Evolutionary conservation across 2,329 filamentous ascomycete genomes (phyloP).

Genomic region (Sclerotiophoma versabilis): DNA sequence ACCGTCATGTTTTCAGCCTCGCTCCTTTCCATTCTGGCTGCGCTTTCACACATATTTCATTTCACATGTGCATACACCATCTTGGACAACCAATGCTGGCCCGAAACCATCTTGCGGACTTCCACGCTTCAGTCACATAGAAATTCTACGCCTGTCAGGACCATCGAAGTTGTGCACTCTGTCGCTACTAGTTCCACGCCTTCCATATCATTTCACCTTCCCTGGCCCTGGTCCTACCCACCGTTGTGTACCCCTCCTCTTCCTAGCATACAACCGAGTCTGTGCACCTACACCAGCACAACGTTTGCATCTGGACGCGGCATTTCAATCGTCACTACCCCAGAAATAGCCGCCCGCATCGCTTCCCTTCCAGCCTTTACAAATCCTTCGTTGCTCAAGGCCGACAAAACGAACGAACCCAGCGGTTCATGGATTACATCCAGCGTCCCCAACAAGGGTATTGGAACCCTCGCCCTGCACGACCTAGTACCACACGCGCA

Average conservation of each 20-base stretch:
- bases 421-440: slow-evolving; percentile 29
- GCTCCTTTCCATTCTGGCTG: neutral
- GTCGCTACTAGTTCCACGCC: neutral
- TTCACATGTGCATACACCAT: neutral
- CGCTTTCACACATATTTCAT: neutral
- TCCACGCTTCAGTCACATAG: slow-evolving; percentile 3
- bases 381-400: slow-evolving; percentile 13
- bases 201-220: slow-evolving; percentile 2
- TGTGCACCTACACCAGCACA: slow-evolving; percentile 42
- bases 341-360: slow-evolving; percentile 31
- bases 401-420: slow-evolving; percentile 27
- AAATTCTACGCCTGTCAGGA: slow-evolving; percentile 14
- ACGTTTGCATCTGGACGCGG: slow-evolving; percentile 40
- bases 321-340: slow-evolving; percentile 47
- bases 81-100: slow-evolving; percentile 36
- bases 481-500: slow-evolving; percentile 30
- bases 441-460: slow-evolving; percentile 38
- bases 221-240: slow-evolving; percentile 34
- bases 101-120: slow-evolving; percentile 17
- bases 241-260: slow-evolving; percentile 38
- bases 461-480: slow-evolving; percentile 39
- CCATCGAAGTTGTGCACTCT: neutral
- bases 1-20: neutral
- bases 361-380: slow-evolving; percentile 35
- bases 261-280: slow-evolving; percentile 14